A percentile compares a stretch with the other conserved stretches of the same genome.
phyloP scores from a whole-genome alignment of 176 grass and related monocot genomes.

The Pontederia crassipes region DNA sequence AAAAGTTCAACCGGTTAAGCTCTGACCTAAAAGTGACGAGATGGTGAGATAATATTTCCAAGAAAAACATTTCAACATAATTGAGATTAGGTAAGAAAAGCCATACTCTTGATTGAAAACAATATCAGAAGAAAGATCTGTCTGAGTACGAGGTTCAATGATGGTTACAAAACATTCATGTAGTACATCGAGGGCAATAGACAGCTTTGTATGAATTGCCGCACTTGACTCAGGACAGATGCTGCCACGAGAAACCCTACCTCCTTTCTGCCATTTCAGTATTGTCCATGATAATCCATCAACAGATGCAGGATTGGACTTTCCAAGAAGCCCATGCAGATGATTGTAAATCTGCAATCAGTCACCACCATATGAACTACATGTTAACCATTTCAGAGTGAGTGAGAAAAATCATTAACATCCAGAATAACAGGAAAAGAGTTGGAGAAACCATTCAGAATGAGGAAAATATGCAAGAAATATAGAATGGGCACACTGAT shows the following conservation, averaged over 20 bases:
- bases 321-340: slow-evolving; percentile 41
- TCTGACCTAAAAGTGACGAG: slow-evolving; percentile 33
- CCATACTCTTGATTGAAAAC: slow-evolving; percentile 75
- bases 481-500: no score
- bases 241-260: slow-evolving; percentile 10
- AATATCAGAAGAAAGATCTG: slow-evolving; percentile 57
- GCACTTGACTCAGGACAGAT: slow-evolving; percentile 32
- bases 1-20: slow-evolving; percentile 59
- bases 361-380: neutral
- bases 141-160: slow-evolving; percentile 49
- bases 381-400: neutral
- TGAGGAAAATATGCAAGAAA: no score
- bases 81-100: neutral
- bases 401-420: neutral
- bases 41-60: neutral
- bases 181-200: slow-evolving; percentile 54
- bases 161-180: slow-evolving; percentile 77
- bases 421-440: neutral
- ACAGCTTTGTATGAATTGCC: slow-evolving; percentile 47
- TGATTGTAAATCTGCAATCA: slow-evolving; percentile 36
- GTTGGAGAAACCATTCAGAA: no score
- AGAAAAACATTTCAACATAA: slow-evolving; percentile 2
- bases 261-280: slow-evolving; percentile 42
- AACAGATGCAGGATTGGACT: slow-evolving; percentile 31
- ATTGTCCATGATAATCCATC: slow-evolving; percentile 53